Base-by-base conservation (phyloP, 1,284 basidiomycete genomes). In the Wallemia ichthyophaga region DNA sequence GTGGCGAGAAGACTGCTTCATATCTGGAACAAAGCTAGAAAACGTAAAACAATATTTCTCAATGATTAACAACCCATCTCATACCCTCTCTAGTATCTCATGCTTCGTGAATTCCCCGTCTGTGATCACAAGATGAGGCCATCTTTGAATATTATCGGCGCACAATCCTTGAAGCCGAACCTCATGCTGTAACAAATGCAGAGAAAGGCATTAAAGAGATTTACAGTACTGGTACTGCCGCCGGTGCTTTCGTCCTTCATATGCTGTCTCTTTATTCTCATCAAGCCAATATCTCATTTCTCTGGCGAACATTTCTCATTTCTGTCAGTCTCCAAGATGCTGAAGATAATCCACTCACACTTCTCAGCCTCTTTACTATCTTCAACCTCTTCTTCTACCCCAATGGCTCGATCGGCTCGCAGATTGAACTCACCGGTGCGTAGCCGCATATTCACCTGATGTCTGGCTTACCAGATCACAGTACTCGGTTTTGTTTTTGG, bases 381-480 rank as follows among this genome's bases (percentile, higher is more conserved):
- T 56, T 26, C n/a, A 56, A 26, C 23, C 55, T 56, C 24, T 56
- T 56, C 55, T 56, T 56, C 55, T 56, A 56, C 25, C 27, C 55
- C 3, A 56, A 27, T 27, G 55, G 55, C 25, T 26, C 25, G 3
- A 56, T 56, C 23, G 55, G 55, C 25, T 26, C 25, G 24, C 55
- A 56, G 27, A 56, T 56, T 25, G 55, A 56, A 24, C 55, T 56
- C 19, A 56, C 55, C 7, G 27, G 55, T 56, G 25, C 5, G 55
- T 25, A 25, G 25, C 17, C 5, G 25, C 55, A 19, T 13, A 13
- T 25, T 7, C 55, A 5, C 15, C 24, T 13, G 17, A 13, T 7
- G 15, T 5, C 25, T 25, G 55, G 15, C 27, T 56, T 23, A 25
- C 7, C 3, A 5, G 55, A 13, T 2, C 25, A 25, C 25, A 56